Base-by-base conservation (phyloP, 140 eudicot genomes). In the Erigeron philadelphicus region DNA sequence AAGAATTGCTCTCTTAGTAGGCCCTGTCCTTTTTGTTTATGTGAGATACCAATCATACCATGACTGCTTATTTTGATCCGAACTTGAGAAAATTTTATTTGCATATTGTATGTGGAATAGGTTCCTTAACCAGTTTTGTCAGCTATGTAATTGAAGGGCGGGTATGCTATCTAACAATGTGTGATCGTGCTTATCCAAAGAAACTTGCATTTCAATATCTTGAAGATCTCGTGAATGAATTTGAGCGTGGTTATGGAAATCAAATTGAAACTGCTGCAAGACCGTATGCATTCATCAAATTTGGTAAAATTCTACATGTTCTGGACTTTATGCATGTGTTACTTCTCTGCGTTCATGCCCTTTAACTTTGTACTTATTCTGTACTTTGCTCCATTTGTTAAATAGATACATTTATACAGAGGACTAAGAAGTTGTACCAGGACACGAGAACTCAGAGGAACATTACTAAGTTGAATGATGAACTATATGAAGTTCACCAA, bases 211-310 rank as follows among this genome's bases (percentile, higher is more conserved):
- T 93, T 54, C 98, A 93, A 72, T 93, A 88, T 71, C 80, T 93
- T 70, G 98, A 93, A 83, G 98, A 93, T 78, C 96, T 93, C 16
- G 87, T 77, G 82, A 93, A 84, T 35, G 98, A 93, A 76, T 93
- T 93, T 77, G 98, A 93, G 83, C 94, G 90, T 73, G 94, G 85
- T 8, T 84, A 93, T 78, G 95, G 93, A 53, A 86, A 80, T 89
- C 98, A 93, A 75, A 93, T 86, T 44, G 98, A 93, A 85, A 93
- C 98, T 79, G 96, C 98, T 68, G 98, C 96, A 55, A 86, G 96
- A 74, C 98, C 98, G 21, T 93, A 93, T 78, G 98, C 98, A 53
- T 93, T 93, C 77, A 89, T 93, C 65, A 93, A 93, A 78, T 93
- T 93, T 75, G 98, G 98, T 89, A 81, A 43, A 18, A 71, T 46